Percentiles rank a stretch among this genome's conserved stretches.
Conservation (phyloP, 192 early-diverging fungal species). For the Piromyces sp. region DNA sequence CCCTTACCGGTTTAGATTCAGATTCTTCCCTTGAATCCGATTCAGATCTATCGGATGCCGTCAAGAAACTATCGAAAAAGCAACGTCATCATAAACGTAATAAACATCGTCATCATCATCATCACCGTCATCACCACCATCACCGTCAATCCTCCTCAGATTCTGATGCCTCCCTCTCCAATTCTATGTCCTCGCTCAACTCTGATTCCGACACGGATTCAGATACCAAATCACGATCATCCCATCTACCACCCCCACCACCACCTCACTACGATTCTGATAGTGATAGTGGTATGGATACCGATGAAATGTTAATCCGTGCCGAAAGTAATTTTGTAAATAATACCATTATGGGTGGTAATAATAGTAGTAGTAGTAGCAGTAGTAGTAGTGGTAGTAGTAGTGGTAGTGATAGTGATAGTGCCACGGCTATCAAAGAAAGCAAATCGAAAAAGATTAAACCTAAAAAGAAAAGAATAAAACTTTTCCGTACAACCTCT, state of each 20-base stretch:
- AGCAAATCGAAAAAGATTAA: background rate
- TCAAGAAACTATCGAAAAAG: too few species aligned
- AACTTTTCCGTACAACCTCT: background rate
- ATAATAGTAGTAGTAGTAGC: background rate
- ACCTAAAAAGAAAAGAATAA: background rate
- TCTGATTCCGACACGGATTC: too few species aligned
- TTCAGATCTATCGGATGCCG: background rate
- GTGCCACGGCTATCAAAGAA: too few species aligned
- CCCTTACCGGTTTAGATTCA: background rate
- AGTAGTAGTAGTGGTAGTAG: too few species aligned
- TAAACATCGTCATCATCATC: too few species aligned
- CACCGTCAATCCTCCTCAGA: too few species aligned
- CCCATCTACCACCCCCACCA: too few species aligned
- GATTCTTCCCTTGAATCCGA: background rate
- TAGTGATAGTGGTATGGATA: background rate
- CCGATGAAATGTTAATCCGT: background rate
- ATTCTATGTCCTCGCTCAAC: too few species aligned
- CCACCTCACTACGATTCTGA: background rate
- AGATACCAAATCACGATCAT: too few species aligned
- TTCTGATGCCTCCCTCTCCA: too few species aligned
- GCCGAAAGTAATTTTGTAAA: background rate
- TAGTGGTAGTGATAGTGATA: background rate
- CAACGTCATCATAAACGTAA: too few species aligned
- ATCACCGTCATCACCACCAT: too few species aligned
- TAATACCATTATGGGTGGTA: background rate